Conservation (phyloP, 805 yeast species). For the Yarrowia deformans region DNA sequence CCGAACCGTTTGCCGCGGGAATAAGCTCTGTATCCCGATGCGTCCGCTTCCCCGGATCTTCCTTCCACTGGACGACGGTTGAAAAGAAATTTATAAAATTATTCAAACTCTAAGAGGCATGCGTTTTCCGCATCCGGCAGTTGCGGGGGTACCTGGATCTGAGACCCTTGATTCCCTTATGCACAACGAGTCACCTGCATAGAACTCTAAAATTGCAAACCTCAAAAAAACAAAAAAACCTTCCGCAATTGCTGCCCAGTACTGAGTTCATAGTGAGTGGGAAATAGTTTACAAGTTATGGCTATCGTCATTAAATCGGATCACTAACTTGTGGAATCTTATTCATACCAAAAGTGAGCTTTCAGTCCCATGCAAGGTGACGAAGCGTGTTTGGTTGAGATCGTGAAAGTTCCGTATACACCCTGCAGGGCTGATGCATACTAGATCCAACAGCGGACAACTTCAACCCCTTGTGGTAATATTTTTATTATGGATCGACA, state of each 20-base stretch:
- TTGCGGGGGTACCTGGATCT: constrained; percentile 14
- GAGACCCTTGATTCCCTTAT: not conserved
- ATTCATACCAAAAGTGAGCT: no score
- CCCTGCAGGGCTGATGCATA: constrained; percentile 1
- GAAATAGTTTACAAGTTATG: no score
- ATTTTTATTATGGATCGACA: not conserved
- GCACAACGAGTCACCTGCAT: not conserved
- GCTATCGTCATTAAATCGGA: no score
- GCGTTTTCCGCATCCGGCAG: constrained; percentile 1
- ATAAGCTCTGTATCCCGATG: not conserved
- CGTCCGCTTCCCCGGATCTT: constrained; percentile 8
- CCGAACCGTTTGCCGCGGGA: no score
- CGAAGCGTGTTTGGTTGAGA: not conserved
- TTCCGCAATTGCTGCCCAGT: no score
- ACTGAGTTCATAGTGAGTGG: no score
- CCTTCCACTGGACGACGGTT: not conserved
- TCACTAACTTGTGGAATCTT: no score
- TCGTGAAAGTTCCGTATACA: not conserved
- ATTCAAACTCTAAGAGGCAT: not conserved
- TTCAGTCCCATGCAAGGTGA: not conserved
- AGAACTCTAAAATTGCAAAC: not conserved
- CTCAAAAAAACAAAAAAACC: no score
- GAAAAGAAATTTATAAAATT: not conserved
- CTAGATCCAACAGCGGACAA: not conserved
- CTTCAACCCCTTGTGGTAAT: not conserved